Evolutionary conservation across 805 yeast genomes (phyloP), one percentile per base, ranked within the genome.

Genomic region (Teunomyces stri): DNA sequence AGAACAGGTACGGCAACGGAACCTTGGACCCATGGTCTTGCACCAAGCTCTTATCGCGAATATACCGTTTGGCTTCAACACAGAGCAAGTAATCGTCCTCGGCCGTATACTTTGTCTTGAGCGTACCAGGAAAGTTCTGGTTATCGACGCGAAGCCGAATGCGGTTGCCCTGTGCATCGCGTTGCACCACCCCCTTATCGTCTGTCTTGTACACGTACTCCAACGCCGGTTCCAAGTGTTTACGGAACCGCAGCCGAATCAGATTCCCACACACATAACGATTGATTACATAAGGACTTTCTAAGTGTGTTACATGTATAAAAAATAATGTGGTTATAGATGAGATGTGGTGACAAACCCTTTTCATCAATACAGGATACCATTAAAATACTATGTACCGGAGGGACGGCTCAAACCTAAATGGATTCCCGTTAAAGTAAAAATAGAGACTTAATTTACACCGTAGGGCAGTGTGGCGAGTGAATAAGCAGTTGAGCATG

Each of bases 51-150:
- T 44, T 44, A 20, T 30, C 38, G 4, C 10, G 27, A 7, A 36
- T 28, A 15, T 36, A 16, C n/a, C 44, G 37, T 3, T 74, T 68
- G 11, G 82, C 72, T 4, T 73, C 76, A 18, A 65, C 62, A 53
- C 90, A 82, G 47, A 87, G 64, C 12, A 61, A 54, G 54, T 79
- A 85, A 62, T 87, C 94, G 54, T 87, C 92, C 27, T 76, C 77
- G 0, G 90, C 85, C 0, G 86, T 81, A 58, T 80, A 87, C 53
- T 78, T 81, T 42, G 74, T 78, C 60, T 86, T 86, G 48, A 64
- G 58, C 43, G 63, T 75, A 16, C 60, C 59, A 7, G 72, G 69
- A 39, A 65, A 54, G 41, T 67, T 54, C 12, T 59, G 56, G 9
- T 61, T 59, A 18, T 59, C 55, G 12, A 56, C 49, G 6, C 38